Percentiles rank a stretch among this genome's conserved stretches.
Evolutionary conservation across 768 basidiomycete genomes (phyloP).

Genomic region (Leucocoprinus birnbaumii): DNA sequence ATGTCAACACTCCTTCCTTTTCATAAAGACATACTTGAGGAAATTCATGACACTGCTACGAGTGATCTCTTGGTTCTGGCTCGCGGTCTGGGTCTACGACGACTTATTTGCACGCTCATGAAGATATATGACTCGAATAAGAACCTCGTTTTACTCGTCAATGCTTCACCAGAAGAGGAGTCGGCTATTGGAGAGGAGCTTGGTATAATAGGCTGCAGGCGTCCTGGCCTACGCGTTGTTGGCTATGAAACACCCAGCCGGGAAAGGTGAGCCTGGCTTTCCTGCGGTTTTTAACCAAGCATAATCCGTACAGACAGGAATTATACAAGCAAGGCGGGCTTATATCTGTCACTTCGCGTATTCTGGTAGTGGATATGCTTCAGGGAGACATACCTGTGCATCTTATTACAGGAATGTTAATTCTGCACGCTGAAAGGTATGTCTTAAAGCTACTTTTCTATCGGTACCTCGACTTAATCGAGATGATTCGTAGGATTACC

Average conservation of each 20-base stretch:
- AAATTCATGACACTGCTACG: conserved; percentile 70
- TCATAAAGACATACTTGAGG: conserved; percentile 64
- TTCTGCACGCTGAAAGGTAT: conserved; percentile 90
- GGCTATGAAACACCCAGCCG: conserved; percentile 77
- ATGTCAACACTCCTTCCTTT: conserved; percentile 60
- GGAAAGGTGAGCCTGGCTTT: conserved; percentile 59
- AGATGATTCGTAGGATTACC: conserved; percentile 59
- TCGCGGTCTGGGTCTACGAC: conserved; percentile 85
- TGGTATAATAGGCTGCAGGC: conserved; percentile 86
- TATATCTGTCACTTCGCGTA: conserved; percentile 89
- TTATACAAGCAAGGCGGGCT: conserved; percentile 88
- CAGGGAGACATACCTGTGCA: conserved; percentile 81
- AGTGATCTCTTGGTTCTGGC: conserved; percentile 79
- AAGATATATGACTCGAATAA: conserved; percentile 89
- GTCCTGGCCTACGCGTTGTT: conserved; percentile 80
- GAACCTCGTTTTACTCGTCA: conserved; percentile 81
- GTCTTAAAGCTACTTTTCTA: conserved; percentile 14
- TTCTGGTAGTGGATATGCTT: conserved; percentile 93
- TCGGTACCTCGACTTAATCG: not conserved
- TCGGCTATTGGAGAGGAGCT: conserved; percentile 90
- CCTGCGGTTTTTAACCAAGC: not conserved
- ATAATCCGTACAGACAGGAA: conserved; percentile 52
- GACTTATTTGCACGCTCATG: conserved; percentile 81
- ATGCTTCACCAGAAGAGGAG: conserved; percentile 85
- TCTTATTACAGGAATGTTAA: conserved; percentile 84